A percentile compares a stretch with the other conserved stretches of the same genome.
Conservation (phyloP, 768 basidiomycete species). For the Baorangia bicolor region DNA sequence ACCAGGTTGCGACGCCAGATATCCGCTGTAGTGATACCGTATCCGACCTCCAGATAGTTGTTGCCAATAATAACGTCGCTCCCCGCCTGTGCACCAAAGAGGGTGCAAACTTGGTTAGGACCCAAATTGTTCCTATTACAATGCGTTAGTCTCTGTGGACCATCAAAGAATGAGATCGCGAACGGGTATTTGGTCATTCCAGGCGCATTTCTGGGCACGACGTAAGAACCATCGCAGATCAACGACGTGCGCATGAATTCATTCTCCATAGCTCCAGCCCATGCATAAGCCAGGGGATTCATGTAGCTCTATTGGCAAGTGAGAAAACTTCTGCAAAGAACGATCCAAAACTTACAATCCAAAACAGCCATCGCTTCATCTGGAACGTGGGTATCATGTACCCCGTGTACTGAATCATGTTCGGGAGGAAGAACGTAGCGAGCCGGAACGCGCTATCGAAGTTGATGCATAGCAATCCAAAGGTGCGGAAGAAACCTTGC, state of each 20-base stretch:
- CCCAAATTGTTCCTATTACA: conserved; percentile 47
- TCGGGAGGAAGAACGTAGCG: conserved; percentile 70
- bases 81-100: conserved; percentile 64
- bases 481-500: conserved; percentile 83
- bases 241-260: conserved; percentile 73
- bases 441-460: conserved; percentile 55
- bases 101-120: conserved; percentile 75
- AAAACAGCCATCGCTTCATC: conserved; percentile 84
- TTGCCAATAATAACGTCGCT: conserved; percentile 54
- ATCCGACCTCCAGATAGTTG: conserved; percentile 60
- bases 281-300: conserved; percentile 76
- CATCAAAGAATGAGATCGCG: conserved; percentile 22
- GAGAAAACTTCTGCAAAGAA: not conserved
- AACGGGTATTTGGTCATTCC: conserved; percentile 62
- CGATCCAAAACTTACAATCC: conserved; percentile 56
- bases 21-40: conserved; percentile 46
- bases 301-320: conserved; percentile 57
- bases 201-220: conserved; percentile 64
- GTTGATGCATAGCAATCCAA: conserved; percentile 56
- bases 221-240: conserved; percentile 60
- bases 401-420: conserved; percentile 70
- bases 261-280: conserved; percentile 80
- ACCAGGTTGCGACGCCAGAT: conserved; percentile 70
- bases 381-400: conserved; percentile 64
- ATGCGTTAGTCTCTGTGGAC: conserved; percentile 9